phyloP scores from a whole-genome alignment of 345 rosid species.

The Zanthoxylum bungeanum region DNA sequence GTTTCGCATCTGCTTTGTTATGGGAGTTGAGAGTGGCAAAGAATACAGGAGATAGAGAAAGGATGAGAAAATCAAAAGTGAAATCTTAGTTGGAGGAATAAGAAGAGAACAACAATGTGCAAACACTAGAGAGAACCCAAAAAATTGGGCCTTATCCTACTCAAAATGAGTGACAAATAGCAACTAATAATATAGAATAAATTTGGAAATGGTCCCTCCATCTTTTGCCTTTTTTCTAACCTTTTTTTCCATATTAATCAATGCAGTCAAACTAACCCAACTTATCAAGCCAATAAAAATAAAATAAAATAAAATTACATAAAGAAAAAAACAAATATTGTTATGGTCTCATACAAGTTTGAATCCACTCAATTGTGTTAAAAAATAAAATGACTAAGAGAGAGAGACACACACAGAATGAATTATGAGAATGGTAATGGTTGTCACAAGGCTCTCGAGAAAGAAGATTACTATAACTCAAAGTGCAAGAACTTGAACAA shows the following conservation, averaged over 20 bases:
- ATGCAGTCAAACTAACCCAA: conserved; percentile 44
- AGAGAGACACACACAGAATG: not conserved
- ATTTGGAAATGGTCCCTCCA: conserved; percentile 20
- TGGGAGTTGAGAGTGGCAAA: not conserved
- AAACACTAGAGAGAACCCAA: not conserved
- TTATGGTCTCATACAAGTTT: conserved; percentile 25
- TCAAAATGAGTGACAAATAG: conserved; percentile 15
- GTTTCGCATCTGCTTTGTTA: too few species aligned
- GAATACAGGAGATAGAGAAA: not conserved
- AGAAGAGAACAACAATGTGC: not conserved
- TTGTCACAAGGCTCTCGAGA: conserved; percentile 11
- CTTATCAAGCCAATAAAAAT: not conserved
- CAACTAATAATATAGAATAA: conserved; percentile 22
- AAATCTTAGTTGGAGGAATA: conserved; percentile 2
- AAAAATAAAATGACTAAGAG: not conserved
- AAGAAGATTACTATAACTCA: not conserved
- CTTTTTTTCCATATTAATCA: conserved; percentile 6
- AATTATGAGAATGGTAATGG: not conserved
- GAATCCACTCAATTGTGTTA: conserved; percentile 26
- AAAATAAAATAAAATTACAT: not conserved
- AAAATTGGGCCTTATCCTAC: conserved; percentile 10
- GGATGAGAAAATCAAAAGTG: not conserved
- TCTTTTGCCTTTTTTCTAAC: not conserved
- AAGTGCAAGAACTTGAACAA: not conserved
- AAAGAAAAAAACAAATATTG: not conserved